Evolutionary conservation across 2,329 filamentous ascomycete species (phyloP).

Genomic region (Fusarium subtropicale): DNA sequence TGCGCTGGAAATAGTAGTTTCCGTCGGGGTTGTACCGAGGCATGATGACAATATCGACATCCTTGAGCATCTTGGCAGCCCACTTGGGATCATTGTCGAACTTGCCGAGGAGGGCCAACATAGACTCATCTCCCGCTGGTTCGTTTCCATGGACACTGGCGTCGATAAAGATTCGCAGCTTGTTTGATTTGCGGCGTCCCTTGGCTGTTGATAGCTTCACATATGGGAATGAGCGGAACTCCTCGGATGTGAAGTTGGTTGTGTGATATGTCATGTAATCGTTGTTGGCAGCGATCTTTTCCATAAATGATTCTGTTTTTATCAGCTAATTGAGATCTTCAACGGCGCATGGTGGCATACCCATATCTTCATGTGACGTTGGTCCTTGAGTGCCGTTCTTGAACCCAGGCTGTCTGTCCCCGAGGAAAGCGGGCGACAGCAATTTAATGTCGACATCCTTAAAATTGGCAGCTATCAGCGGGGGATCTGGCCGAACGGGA

Average conservation of each 20-base stretch:
- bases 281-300: conserved; percentile 23
- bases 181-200: conserved; percentile 20
- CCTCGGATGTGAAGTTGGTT: conserved; percentile 36
- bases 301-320: conserved; percentile 12
- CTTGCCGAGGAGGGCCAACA: conserved; percentile 49
- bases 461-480: conserved; percentile 31
- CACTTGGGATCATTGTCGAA: conserved; percentile 48
- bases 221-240: conserved; percentile 36
- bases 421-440: conserved; percentile 19
- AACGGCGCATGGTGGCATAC: background rate
- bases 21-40: conserved; percentile 52
- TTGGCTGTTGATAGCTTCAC: conserved; percentile 23
- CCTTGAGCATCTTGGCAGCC: conserved; percentile 45
- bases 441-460: conserved; percentile 31
- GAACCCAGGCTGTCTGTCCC: conserved; percentile 15
- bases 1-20: conserved; percentile 51
- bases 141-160: conserved; percentile 52
- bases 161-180: conserved; percentile 50
- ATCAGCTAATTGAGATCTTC: background rate
- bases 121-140: conserved; percentile 49
- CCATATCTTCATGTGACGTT: conserved; percentile 31
- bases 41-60: conserved; percentile 48
- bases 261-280: conserved; percentile 30
- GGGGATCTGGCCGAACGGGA: conserved; percentile 4
- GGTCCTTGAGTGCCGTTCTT: conserved; percentile 34